Percentiles rank a stretch among this genome's conserved stretches.
These are phyloP conservation scores for Fusarium sp. DNA, from an alignment of 2,329 filamentous ascomycete species.

Conservation along the genomic window DNA sequence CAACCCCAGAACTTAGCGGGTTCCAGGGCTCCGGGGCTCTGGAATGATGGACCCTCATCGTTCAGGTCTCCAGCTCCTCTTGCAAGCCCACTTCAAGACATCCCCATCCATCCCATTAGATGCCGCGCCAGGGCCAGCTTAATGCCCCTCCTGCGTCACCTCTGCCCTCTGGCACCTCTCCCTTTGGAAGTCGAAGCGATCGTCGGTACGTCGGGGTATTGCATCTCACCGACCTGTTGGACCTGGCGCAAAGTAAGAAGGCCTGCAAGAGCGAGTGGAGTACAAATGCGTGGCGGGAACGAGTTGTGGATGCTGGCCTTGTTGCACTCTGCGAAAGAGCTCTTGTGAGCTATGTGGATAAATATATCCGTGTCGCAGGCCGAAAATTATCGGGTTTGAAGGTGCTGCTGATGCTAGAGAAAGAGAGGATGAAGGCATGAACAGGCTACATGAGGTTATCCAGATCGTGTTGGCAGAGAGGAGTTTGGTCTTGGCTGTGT, in stretches of 20 bases:
- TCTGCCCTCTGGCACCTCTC: slow-evolving; percentile 12
- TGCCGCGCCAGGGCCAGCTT: slow-evolving; percentile 36
- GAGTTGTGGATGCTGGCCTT: neutral
- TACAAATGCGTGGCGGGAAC: neutral
- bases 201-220: slow-evolving; percentile 42
- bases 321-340: neutral
- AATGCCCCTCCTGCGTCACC: slow-evolving; percentile 9
- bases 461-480: slow-evolving; percentile 10
- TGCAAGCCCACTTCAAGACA: slow-evolving; percentile 14
- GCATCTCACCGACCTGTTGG: slow-evolving; percentile 45
- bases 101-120: slow-evolving; percentile 7
- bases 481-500: slow-evolving; percentile 1
- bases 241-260: slow-evolving; percentile 22
- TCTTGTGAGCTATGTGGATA: slow-evolving; percentile 4
- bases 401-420: neutral
- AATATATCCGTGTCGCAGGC: neutral
- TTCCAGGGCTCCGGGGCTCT: slow-evolving; percentile 43
- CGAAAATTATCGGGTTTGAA: slow-evolving; percentile 32
- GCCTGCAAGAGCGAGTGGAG: neutral
- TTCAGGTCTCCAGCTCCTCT: slow-evolving; percentile 10
- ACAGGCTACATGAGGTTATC: neutral
- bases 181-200: slow-evolving; percentile 41
- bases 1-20: slow-evolving; percentile 38
- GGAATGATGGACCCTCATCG: slow-evolving; percentile 42
- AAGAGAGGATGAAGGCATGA: neutral